These are phyloP conservation scores for Carex kokanica DNA, from an alignment of 176 grass and related monocot species.

Conservation along the genomic window DNA sequence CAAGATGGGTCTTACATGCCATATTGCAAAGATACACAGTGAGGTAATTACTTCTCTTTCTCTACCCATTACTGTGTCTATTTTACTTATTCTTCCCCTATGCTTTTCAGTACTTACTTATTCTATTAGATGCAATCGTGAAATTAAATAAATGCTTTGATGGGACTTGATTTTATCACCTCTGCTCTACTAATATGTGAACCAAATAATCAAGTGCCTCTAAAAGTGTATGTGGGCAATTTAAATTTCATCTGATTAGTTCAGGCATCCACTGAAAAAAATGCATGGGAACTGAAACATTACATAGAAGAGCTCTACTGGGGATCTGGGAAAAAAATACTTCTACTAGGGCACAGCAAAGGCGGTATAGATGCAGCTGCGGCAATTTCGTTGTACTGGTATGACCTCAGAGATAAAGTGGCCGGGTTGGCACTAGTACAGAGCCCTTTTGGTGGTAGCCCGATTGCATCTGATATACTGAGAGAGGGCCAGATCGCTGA, in stretches of 20 bases:
- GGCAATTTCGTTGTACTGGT: conserved; percentile 73
- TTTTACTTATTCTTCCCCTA: background rate
- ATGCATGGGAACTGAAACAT: conserved; percentile 73
- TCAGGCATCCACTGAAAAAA: conserved; percentile 75
- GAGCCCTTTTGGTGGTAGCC: conserved; percentile 82
- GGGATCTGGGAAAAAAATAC: conserved; percentile 74
- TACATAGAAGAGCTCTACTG: conserved; percentile 88
- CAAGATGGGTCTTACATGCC: conserved; percentile 90
- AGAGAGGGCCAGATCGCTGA: conserved; percentile 79
- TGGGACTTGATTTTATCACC: background rate
- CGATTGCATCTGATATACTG: conserved; percentile 74
- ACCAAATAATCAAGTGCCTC: background rate
- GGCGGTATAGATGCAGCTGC: conserved; percentile 87
- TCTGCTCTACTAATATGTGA: background rate
- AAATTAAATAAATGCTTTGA: background rate
- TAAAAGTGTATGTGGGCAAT: background rate
- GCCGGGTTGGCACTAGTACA: conserved; percentile 75
- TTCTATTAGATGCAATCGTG: background rate
- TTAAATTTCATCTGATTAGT: conserved; percentile 18
- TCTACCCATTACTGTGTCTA: background rate
- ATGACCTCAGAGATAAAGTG: conserved; percentile 73
- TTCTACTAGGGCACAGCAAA: conserved; percentile 90
- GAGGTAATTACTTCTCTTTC: conserved; percentile 46
- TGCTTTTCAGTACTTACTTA: background rate
- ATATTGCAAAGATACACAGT: conserved; percentile 89